Evolutionary conservation across 768 basidiomycete genomes (phyloP).

Genomic region (Lyophyllum decastes): DNA sequence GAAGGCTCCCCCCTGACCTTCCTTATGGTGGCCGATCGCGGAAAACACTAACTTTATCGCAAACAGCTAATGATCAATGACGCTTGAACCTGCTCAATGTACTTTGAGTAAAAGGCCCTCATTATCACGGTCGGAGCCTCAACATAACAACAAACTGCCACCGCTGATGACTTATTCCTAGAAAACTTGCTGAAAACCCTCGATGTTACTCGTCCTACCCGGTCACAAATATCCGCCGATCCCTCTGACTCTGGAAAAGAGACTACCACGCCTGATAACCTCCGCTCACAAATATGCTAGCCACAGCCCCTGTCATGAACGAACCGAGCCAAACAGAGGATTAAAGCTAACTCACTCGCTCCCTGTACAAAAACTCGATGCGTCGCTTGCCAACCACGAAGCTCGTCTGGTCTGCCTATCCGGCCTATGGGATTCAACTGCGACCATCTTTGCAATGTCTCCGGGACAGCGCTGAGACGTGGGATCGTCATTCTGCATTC

Average conservation of each 20-base stretch:
- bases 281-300: slow-evolving; percentile 58
- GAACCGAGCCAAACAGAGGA: background rate
- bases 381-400: slow-evolving; percentile 76
- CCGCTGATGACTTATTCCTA: no score
- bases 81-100: no score
- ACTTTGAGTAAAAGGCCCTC: no score
- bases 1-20: no score
- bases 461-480: slow-evolving; percentile 58
- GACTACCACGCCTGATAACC: slow-evolving; percentile 62
- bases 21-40: no score
- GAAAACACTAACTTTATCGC: no score
- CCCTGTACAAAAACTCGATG: slow-evolving; percentile 76
- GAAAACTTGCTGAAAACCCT: no score
- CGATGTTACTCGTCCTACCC: no score
- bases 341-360: slow-evolving; percentile 63
- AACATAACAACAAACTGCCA: no score
- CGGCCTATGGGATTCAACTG: slow-evolving; percentile 65
- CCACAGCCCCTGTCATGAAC: slow-evolving; percentile 17
- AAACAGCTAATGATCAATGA: no score
- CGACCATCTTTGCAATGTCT: slow-evolving; percentile 65
- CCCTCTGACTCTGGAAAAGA: background rate
- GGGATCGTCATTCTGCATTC: slow-evolving; percentile 66
- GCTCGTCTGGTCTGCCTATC: slow-evolving; percentile 71
- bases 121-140: no score
- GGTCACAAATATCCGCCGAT: background rate